Evolutionary conservation across 2,329 filamentous ascomycete genomes (phyloP).

Genomic region (Cryphonectria japonica): DNA sequence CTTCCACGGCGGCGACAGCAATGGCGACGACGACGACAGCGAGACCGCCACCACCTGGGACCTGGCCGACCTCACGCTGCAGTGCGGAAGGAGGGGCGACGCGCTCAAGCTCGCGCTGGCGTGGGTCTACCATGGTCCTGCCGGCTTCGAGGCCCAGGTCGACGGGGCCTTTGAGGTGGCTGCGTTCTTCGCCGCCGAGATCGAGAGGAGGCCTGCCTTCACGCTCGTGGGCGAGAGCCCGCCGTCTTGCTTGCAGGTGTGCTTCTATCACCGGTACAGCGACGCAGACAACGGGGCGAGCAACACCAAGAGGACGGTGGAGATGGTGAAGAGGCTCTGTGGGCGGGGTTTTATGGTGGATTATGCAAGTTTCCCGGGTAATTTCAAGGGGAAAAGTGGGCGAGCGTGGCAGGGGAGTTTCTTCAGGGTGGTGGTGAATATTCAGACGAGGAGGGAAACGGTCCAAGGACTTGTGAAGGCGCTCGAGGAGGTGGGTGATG

Average conservation of each 20-base stretch:
- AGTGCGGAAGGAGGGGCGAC: conserved; percentile 88
- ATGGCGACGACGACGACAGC: conserved; percentile 35
- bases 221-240: conserved; percentile 74
- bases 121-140: conserved; percentile 86
- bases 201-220: conserved; percentile 64
- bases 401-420: conserved; percentile 50
- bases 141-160: conserved; percentile 71
- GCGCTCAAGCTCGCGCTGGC: conserved; percentile 83
- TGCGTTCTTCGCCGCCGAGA: conserved; percentile 63
- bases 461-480: conserved; percentile 58
- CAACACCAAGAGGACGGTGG: conserved; percentile 55
- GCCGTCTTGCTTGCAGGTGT: conserved; percentile 89
- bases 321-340: conserved; percentile 53
- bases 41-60: conserved; percentile 80
- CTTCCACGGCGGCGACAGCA: conserved; percentile 64
- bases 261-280: conserved; percentile 78
- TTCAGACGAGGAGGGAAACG: conserved; percentile 56
- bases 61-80: conserved; percentile 87
- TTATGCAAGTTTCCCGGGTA: conserved; percentile 58
- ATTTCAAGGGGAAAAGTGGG: neutral
- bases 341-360: conserved; percentile 62
- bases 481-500: conserved; percentile 50
- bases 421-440: conserved; percentile 63
- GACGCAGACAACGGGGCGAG: conserved; percentile 45
- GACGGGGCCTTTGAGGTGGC: conserved; percentile 76